Evolutionary conservation across 306 rosid genomes (phyloP), one percentile per base, ranked within the genome.

Genomic region (Begonia loranthoides): DNA sequence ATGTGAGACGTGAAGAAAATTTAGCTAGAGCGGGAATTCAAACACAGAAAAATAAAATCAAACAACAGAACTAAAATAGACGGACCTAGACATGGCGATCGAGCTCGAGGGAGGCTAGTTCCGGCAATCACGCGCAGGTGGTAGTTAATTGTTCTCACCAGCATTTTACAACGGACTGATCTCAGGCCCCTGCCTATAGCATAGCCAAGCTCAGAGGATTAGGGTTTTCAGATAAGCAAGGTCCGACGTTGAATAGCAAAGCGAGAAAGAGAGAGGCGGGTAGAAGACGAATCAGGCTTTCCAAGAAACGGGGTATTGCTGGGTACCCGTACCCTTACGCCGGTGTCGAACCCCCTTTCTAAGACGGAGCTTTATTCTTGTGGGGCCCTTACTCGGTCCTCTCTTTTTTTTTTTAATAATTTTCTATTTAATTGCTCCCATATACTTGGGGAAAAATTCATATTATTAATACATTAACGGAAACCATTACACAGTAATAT

Each of bases 81-180:
- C 43, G 52, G 13, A 77, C 83, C 83, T 77, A 55, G 74, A 77
- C 83, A 77, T 77, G 71, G 67, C 57, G 56, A 60, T 36, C 53
- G 73, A 49, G 63, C 54, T 55, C 56, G 63, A 51, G n/a, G 59
- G 33, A 46, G 58, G 54, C 10, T 33, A 41, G 66, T 16, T 17
- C 48, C 60, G 14, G 52, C 22, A 51, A 66, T 52, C 19, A 46
- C 44, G 68, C 58, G 60, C 58, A 52, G 68, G 52, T 45, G 59
- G 55, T 52, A 53, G 46, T 48, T 28, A 28, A 28, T 7, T 56
- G 59, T 55, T 28, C 39, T 21, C 40, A 17, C 59, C 41, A 63
- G 76, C 79, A 76, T 76, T 70, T 71, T 77, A 17, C 59, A 24
- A 45, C 46, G 65, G 46, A 43, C 45, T 59, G 65, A 49, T 50